A percentile compares a stretch with the other conserved stretches of the same genome.
phyloP scores from a whole-genome alignment of 2,329 filamentous ascomycete species.

The Plectosphaerella sp. region DNA sequence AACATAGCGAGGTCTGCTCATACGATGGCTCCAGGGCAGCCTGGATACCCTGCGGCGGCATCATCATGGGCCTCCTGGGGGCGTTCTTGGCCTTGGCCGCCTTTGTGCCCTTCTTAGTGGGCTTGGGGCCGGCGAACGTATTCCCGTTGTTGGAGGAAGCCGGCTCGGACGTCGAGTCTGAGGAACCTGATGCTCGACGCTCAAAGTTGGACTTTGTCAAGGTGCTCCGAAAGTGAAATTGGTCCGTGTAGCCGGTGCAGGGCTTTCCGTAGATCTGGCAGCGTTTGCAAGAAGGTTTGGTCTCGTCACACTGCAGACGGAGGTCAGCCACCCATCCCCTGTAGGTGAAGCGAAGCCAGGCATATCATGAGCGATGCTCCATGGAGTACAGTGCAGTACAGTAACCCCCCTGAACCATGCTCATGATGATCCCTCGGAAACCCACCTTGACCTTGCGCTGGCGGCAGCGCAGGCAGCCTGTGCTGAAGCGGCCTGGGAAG shows the following conservation, averaged over 20 bases:
- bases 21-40: conserved; percentile 13
- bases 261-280: conserved; percentile 21
- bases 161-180: background rate
- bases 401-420: background rate
- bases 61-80: background rate
- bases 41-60: background rate
- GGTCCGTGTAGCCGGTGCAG: conserved; percentile 27
- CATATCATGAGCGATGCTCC: no score
- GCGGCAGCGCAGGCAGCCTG: conserved; percentile 22
- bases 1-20: conserved; percentile 24
- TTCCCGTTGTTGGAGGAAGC: background rate
- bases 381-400: background rate
- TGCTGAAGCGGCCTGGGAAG: conserved; percentile 23
- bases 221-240: conserved; percentile 26
- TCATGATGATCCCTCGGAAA: background rate
- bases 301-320: background rate
- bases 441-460: conserved; percentile 23
- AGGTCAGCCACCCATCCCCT: no score
- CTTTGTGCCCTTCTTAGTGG: no score
- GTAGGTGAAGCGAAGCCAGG: no score
- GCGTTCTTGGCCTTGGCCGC: background rate
- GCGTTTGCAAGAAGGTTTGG: background rate
- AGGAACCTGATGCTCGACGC: background rate
- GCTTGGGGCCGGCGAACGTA: background rate
- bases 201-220: conserved; percentile 5